Conservation (phyloP, 495 filamentous ascomycete species). For the Penicillium lividum region DNA sequence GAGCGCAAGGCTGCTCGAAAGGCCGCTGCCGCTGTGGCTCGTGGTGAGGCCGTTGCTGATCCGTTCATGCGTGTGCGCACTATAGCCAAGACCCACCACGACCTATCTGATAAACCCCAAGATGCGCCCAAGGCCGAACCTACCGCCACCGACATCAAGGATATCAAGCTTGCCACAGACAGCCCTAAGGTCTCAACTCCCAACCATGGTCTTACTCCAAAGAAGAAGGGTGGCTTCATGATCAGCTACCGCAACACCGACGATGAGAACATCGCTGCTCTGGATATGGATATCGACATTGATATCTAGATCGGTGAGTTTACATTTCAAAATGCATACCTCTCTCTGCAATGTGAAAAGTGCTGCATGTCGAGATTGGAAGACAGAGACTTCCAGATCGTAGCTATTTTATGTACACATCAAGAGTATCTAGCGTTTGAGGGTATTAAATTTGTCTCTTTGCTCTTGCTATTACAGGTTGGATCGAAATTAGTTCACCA, state of each 20-base stretch:
- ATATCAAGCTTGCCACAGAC: conserved; percentile 42
- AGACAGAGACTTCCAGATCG: neutral
- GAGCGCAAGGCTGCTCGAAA: conserved; percentile 69
- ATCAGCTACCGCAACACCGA: conserved; percentile 75
- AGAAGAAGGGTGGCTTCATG: conserved; percentile 62
- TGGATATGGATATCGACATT: conserved; percentile 82
- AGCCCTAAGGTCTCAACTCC: conserved; percentile 46
- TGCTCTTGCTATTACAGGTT: neutral
- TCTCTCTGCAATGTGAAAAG: neutral
- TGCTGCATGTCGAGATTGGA: neutral
- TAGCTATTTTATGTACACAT: conserved; percentile 3
- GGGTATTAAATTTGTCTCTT: conserved; percentile 1
- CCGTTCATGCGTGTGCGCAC: conserved; percentile 64
- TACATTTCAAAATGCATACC: neutral
- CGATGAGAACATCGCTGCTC: conserved; percentile 78
- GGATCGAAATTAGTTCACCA: no score
- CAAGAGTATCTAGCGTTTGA: neutral
- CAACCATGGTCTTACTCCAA: conserved; percentile 42
- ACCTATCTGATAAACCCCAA: conserved; percentile 42
- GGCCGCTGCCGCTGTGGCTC: conserved; percentile 54
- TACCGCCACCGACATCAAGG: conserved; percentile 31
- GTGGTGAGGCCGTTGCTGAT: conserved; percentile 54
- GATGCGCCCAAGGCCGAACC: conserved; percentile 29
- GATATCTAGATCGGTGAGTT: conserved; percentile 53
- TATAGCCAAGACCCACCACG: conserved; percentile 61